A percentile compares a stretch with the other conserved stretches of the same genome.
Conservation (phyloP, 1,139 yeast genomes). For the Lodderomyces metapsilosis region DNA sequence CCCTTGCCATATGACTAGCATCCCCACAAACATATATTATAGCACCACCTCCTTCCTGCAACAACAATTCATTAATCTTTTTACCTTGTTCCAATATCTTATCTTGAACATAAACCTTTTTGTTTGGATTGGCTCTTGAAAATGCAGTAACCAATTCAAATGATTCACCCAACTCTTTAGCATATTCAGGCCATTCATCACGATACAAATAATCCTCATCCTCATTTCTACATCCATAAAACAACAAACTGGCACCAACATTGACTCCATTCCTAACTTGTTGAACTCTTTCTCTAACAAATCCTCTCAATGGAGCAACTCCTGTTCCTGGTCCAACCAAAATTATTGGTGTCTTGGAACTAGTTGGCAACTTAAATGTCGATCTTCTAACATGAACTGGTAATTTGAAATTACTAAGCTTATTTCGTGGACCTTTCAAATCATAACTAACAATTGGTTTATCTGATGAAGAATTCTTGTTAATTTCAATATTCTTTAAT, state of each 20-base stretch:
- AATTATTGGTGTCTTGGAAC: constrained; percentile 79
- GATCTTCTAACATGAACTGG: constrained; percentile 96
- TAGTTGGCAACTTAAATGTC: constrained; percentile 90
- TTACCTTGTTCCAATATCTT: constrained; percentile 59
- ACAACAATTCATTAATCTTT: constrained; percentile 57
- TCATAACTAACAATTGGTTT: constrained; percentile 61
- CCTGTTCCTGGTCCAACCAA: constrained; percentile 99
- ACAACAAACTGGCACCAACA: constrained; percentile 73
- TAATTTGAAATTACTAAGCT: constrained; percentile 55
- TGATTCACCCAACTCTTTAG: constrained; percentile 59
- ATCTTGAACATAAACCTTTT: constrained; percentile 89
- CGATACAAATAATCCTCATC: constrained; percentile 77
- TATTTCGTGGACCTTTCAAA: constrained; percentile 76
- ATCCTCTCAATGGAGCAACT: constrained; percentile 96
- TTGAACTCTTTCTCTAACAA: constrained; percentile 73
- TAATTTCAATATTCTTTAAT: constrained; percentile 67
- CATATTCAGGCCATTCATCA: constrained; percentile 80
- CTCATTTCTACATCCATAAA: constrained; percentile 81
- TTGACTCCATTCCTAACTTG: constrained; percentile 44
- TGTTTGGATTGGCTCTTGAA: constrained; percentile 63
- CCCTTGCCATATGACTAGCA: constrained; percentile 94
- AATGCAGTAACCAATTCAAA: constrained; percentile 82
- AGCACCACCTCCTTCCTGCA: constrained; percentile 80
- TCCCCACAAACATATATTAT: constrained; percentile 96
- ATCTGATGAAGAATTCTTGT: constrained; percentile 43